phyloP scores from a whole-genome alignment of 129 eudicot genomes.

The Deinandra increscens region DNA sequence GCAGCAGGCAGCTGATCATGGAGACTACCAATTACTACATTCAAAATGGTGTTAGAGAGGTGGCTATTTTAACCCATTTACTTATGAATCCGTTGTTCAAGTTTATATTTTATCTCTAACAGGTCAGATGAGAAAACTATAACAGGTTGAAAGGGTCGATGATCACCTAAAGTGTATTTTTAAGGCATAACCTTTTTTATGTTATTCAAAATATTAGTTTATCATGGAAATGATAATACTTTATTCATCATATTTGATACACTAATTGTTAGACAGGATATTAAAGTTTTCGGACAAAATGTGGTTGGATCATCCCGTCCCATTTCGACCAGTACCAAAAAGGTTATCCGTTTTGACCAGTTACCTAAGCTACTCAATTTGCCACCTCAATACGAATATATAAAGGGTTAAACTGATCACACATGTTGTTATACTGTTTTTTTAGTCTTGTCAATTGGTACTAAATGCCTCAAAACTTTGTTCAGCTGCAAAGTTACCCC shows the following conservation, averaged over 20 bases:
- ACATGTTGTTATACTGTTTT: slow-evolving; percentile 1
- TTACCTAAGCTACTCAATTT: not conserved
- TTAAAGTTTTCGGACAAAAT: not conserved
- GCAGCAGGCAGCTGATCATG: not conserved
- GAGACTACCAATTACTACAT: slow-evolving; percentile 4
- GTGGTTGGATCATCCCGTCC: not conserved
- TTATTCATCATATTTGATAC: slow-evolving; percentile 1
- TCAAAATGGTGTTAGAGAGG: not conserved
- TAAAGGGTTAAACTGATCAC: not conserved
- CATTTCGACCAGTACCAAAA: not conserved
- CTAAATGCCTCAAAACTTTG: not conserved
- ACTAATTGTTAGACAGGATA: not conserved
- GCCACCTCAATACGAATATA: not conserved
- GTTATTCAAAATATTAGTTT: not conserved
- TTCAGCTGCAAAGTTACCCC: not conserved
- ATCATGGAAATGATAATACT: not conserved
- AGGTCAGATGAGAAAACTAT: not conserved
- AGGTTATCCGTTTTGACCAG: not conserved
- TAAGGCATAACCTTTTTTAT: not conserved
- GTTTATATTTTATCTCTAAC: not conserved
- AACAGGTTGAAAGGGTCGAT: not conserved
- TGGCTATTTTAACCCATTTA: not conserved
- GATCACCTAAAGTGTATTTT: not conserved
- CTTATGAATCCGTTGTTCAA: not conserved
- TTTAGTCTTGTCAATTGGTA: slow-evolving; percentile 4